Evolutionary conservation across 495 filamentous ascomycete genomes (phyloP).

Genomic region (Penicillium longicatenatum): DNA sequence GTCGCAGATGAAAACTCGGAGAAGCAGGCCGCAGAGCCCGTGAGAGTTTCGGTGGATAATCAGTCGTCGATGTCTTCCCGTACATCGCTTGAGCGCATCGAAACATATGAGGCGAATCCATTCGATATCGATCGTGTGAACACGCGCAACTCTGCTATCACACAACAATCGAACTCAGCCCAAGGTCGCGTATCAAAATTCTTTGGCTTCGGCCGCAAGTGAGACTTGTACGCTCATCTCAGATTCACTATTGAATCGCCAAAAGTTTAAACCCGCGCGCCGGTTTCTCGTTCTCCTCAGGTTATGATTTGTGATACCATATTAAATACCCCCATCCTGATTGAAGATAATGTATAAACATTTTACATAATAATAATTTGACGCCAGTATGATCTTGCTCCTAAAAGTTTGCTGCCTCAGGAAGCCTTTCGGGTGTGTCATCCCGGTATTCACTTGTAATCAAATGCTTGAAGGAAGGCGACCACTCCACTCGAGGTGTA

Average conservation of each 20-base stretch:
- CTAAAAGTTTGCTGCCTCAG: slow-evolving; percentile 29
- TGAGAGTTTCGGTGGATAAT: background rate
- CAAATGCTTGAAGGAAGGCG: slow-evolving; percentile 42
- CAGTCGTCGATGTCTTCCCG: slow-evolving; percentile 8
- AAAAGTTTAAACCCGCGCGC: background rate
- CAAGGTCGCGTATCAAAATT: slow-evolving; percentile 5
- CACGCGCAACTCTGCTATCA: slow-evolving; percentile 30
- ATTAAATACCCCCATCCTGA: slow-evolving; percentile 6
- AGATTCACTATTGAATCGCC: background rate
- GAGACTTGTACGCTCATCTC: background rate
- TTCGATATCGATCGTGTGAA: slow-evolving; percentile 36
- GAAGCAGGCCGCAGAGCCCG: background rate
- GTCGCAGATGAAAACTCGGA: background rate
- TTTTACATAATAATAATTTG: slow-evolving; percentile 2
- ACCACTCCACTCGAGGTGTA: slow-evolving; percentile 46
- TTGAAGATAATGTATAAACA: slow-evolving; percentile 4
- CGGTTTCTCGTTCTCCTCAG: background rate
- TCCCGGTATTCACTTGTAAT: slow-evolving; percentile 30
- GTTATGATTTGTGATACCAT: background rate
- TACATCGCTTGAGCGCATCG: slow-evolving; percentile 11
- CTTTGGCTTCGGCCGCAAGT: slow-evolving; percentile 12
- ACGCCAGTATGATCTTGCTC: background rate
- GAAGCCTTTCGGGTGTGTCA: slow-evolving; percentile 32
- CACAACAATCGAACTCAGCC: slow-evolving; percentile 20
- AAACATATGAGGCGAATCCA: slow-evolving; percentile 28